phyloP scores from a whole-genome alignment of 139 green algal species.

The Auxenochlorella pyrenoidosa region DNA sequence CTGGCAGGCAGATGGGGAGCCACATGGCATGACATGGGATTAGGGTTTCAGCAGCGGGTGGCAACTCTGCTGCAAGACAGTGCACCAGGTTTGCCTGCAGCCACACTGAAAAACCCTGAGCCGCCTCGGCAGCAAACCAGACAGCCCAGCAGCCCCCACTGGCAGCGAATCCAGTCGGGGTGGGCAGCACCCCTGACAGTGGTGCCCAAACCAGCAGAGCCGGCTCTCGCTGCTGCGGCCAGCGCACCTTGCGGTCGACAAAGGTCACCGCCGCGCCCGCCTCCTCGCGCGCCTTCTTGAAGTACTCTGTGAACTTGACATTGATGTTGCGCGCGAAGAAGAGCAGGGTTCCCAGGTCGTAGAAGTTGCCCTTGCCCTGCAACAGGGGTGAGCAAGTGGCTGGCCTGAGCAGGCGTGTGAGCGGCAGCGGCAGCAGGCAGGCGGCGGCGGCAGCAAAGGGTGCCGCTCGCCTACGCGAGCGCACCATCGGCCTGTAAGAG shows the following conservation, averaged over 20 bases:
- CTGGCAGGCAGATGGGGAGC: neutral
- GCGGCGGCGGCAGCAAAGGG: neutral
- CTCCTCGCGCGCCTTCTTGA: conserved; percentile 29
- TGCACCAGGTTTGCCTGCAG: too few relatives aligned
- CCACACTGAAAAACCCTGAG: neutral
- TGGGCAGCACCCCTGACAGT: neutral
- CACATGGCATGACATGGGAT: neutral
- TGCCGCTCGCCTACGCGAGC: too few relatives aligned
- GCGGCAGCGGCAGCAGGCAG: too few relatives aligned
- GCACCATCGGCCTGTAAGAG: too few relatives aligned
- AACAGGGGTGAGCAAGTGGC: neutral
- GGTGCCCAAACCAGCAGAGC: neutral
- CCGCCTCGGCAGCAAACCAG: too few relatives aligned
- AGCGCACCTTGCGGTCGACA: conserved; percentile 37
- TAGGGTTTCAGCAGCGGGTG: neutral
- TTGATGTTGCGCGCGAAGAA: conserved; percentile 41
- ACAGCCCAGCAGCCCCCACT: too few relatives aligned
- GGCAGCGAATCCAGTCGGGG: neutral
- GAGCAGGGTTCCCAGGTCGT: conserved; percentile 43
- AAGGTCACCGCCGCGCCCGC: conserved; percentile 22
- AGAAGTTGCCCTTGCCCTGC: conserved; percentile 53
- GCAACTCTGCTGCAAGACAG: too few relatives aligned
- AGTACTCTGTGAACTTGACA: conserved; percentile 45
- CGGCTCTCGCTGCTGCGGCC: neutral
- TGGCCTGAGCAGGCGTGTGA: neutral